Conservation (phyloP, 1,284 basidiomycete species). For the Sanghuangporus baumii region DNA sequence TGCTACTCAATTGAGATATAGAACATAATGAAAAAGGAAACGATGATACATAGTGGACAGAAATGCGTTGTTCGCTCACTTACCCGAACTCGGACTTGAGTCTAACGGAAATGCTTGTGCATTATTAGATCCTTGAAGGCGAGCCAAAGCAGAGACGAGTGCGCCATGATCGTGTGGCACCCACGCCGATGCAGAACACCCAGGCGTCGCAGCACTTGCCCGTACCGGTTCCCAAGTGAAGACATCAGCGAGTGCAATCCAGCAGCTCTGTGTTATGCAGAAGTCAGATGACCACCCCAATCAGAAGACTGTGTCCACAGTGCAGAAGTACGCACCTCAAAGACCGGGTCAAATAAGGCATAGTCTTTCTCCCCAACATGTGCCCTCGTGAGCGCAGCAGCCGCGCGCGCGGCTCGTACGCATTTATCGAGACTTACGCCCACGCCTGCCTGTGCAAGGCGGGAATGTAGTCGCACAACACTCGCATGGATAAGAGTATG, state of each 20-base stretch:
- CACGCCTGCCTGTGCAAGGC: slow-evolving; percentile 51
- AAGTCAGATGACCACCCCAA: slow-evolving; percentile 13
- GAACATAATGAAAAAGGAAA: background rate
- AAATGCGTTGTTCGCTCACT: background rate
- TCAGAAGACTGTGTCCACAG: background rate
- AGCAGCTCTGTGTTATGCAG: slow-evolving; percentile 47
- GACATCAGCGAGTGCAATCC: slow-evolving; percentile 61
- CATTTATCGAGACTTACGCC: slow-evolving; percentile 58
- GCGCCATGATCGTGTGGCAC: slow-evolving; percentile 51
- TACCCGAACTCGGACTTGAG: background rate
- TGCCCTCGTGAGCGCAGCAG: slow-evolving; percentile 53
- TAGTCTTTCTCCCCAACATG: slow-evolving; percentile 54
- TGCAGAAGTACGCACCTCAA: slow-evolving; percentile 47
- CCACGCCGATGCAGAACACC: slow-evolving; percentile 42
- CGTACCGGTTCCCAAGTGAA: slow-evolving; percentile 55
- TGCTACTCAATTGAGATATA: background rate
- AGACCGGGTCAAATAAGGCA: slow-evolving; percentile 64
- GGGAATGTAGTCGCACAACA: slow-evolving; percentile 60
- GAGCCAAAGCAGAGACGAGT: slow-evolving; percentile 58
- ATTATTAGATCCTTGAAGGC: slow-evolving; percentile 12
- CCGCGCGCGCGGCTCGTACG: slow-evolving; percentile 51
- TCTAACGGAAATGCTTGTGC: background rate
- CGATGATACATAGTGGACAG: background rate
- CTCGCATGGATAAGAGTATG: slow-evolving; percentile 65
- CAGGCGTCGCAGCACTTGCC: slow-evolving; percentile 37